phyloP scores from a whole-genome alignment of 1,284 basidiomycete species.

The Sanguinoderma infundibulare region DNA sequence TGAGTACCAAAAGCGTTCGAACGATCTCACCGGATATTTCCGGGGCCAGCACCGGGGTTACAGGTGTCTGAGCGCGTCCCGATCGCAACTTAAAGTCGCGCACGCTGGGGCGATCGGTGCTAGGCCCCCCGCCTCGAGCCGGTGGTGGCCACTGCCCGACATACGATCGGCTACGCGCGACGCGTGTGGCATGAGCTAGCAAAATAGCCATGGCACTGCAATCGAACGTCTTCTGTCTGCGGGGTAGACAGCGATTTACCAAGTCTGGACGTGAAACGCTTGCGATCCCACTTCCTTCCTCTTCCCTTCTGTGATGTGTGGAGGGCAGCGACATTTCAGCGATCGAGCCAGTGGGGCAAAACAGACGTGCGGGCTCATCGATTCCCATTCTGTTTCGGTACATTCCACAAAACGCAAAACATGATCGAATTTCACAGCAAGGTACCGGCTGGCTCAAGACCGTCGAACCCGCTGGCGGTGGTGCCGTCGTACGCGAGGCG shows the following conservation, averaged over 20 bases:
- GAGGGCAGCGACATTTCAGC: background rate
- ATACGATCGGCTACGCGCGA: background rate
- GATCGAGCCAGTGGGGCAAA: background rate
- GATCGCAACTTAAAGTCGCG: background rate
- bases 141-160: background rate
- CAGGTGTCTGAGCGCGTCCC: background rate
- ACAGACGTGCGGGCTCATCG: background rate
- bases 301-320: too few species aligned
- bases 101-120: background rate
- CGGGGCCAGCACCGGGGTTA: background rate
- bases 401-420: background rate
- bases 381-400: background rate
- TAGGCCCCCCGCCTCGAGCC: background rate
- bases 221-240: too few species aligned
- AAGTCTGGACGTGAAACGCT: too few species aligned
- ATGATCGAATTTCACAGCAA: conserved; percentile 28
- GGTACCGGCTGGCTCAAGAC: conserved; percentile 36
- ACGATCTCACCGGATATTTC: background rate
- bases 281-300: too few species aligned
- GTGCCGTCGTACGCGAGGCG: conserved; percentile 61
- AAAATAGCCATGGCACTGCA: too few species aligned
- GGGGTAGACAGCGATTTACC: too few species aligned
- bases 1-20: too few species aligned
- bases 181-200: too few species aligned
- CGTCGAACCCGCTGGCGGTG: conserved; percentile 38